Evolutionary conservation across 805 yeast species (phyloP).

Genomic region (Barnettozyma siamensis): DNA sequence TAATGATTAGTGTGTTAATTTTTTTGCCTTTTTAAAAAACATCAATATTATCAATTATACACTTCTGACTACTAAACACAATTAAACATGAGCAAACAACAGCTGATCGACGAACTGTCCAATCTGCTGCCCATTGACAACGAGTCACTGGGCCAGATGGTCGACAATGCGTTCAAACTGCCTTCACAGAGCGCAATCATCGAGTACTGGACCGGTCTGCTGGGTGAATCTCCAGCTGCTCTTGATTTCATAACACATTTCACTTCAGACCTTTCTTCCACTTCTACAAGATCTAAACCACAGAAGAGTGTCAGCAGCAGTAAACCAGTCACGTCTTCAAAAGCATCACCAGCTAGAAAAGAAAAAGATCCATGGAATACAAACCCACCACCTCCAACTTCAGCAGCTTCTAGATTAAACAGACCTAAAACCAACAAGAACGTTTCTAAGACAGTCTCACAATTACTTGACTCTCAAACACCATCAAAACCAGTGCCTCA

Average conservation of each 20-base stretch:
- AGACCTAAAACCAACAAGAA: slow-evolving; percentile 13
- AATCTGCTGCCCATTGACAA: slow-evolving; percentile 52
- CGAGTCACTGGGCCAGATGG: slow-evolving; percentile 48
- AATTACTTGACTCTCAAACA: slow-evolving; percentile 39
- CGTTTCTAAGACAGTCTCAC: slow-evolving; percentile 36
- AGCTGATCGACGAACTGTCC: slow-evolving; percentile 15
- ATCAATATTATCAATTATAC: neutral
- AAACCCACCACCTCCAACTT: slow-evolving; percentile 3
- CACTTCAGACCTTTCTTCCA: slow-evolving; percentile 19
- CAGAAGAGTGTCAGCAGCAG: no score
- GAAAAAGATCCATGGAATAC: slow-evolving; percentile 15
- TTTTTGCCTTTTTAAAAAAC: neutral
- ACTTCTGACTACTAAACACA: neutral
- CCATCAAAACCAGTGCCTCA: slow-evolving; percentile 26
- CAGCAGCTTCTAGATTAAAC: slow-evolving; percentile 2
- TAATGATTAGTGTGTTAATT: no score
- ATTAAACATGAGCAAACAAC: slow-evolving; percentile 4
- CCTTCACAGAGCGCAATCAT: slow-evolving; percentile 42
- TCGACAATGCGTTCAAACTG: slow-evolving; percentile 45
- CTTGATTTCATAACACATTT: slow-evolving; percentile 42
- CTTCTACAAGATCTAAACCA: neutral
- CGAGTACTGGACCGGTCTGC: slow-evolving; percentile 46
- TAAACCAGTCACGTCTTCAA: slow-evolving; percentile 1
- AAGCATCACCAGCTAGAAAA: neutral
- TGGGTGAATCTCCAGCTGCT: slow-evolving; percentile 54